phyloP scores from a whole-genome alignment of 495 filamentous ascomycete genomes.

The Annulohypoxylon nitens region DNA sequence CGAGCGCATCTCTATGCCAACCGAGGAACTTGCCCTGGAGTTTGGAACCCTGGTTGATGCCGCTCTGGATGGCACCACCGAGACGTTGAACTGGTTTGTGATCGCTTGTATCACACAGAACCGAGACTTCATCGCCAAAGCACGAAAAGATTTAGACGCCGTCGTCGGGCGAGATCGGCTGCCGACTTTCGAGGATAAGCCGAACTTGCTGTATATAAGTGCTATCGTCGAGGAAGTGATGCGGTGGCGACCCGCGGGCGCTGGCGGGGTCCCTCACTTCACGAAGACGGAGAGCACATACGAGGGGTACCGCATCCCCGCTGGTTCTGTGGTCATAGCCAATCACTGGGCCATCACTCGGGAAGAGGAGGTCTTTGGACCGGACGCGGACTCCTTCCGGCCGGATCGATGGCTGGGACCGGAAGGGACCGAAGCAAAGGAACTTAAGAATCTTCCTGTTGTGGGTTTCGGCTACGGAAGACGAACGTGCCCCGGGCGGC shows the following conservation, averaged over 20 bases:
- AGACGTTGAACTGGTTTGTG: neutral
- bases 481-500: neutral
- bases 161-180: neutral
- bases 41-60: neutral
- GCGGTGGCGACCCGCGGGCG: neutral
- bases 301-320: neutral
- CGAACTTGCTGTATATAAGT: neutral
- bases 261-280: slow-evolving; percentile 7
- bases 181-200: neutral
- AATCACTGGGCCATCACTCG: neutral
- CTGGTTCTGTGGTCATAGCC: neutral
- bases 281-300: slow-evolving; percentile 3
- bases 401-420: neutral
- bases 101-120: neutral
- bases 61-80: neutral
- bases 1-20: neutral
- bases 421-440: neutral
- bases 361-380: neutral
- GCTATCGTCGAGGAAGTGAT: slow-evolving; percentile 8
- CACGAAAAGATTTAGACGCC: neutral
- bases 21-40: neutral
- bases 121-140: neutral
- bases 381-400: neutral
- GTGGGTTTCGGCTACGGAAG: neutral
- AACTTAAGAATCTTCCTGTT: neutral